Evolutionary conservation across 2,329 filamentous ascomycete genomes (phyloP), one percentile per base, ranked within the genome.

Genomic region (Alternaria viburni): DNA sequence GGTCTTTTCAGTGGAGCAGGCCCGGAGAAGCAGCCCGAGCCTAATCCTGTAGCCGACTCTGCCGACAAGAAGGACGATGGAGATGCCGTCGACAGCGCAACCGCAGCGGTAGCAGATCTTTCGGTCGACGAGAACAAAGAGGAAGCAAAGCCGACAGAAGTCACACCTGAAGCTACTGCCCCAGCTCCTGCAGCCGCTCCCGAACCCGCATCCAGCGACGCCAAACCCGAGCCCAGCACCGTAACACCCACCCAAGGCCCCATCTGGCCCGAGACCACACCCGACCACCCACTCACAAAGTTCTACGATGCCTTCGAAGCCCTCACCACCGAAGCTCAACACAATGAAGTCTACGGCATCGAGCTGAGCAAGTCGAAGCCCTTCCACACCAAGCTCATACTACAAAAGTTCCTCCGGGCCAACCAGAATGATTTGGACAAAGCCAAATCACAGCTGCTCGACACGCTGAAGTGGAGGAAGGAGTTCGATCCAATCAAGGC

Each of bases 341-440:
- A 97, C 80, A 82, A 82, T 55, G 93, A 97, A 84, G 92, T 97
- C 86, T 98, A 94, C 89, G 94, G 94, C 52, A 89, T 97, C 57
- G 83, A 86, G 30, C 87, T 97, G 47, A 68, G 71, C 50, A 69
- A 72, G 15, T 69, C 74, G 43, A 76, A 77, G 45, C 86, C 93
- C 72, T 85, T 94, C 56, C 92, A 92, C 58, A 93, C 91, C 51
- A 90, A 91, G 77, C 90, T 97, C 72, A 88, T 97, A 55, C 85
- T 97, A 52, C 93, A 97, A 78, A 98, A 97, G 84, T 97, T 94
- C 82, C 87, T 98, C 59, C 92, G 94, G 71, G 95, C 94, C 77
- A 97, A 97, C 79, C 89, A 90, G 65, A 90, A 90, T 65, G 89
- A 96, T 74, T 78, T 93, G 7, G 84, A 85, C 57, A 90, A 90